Percentiles rank a stretch among this genome's conserved stretches.
Conservation (phyloP, 2,329 filamentous ascomycete genomes). For the Trichoderma hamatum region DNA sequence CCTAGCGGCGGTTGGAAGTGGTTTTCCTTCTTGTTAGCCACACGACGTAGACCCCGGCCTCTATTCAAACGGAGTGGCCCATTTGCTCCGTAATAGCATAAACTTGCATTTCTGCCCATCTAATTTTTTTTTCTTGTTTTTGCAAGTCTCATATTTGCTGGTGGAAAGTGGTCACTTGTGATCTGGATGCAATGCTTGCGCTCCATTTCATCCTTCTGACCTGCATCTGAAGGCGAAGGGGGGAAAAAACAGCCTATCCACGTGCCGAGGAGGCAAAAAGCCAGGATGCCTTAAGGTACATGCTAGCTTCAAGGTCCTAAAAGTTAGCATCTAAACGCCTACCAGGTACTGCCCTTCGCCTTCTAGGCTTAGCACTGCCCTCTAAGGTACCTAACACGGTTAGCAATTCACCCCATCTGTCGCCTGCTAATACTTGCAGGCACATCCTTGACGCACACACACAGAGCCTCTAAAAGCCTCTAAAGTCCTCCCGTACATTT, state of each 20-base stretch:
- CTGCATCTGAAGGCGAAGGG: neutral
- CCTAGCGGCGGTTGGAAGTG: neutral
- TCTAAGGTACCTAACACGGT: neutral
- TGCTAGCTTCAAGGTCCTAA: neutral
- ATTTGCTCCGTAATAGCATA: neutral
- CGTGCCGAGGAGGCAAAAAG: neutral
- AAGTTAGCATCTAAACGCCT: neutral
- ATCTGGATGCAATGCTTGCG: constrained; percentile 12
- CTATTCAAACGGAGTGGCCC: neutral
- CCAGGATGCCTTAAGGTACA: neutral
- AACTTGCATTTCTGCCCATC: neutral
- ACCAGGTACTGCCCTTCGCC: neutral
- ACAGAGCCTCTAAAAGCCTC: constrained; percentile 7
- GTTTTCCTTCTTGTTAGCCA: neutral
- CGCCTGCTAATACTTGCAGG: neutral
- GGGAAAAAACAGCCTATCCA: neutral
- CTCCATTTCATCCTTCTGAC: constrained; percentile 3
- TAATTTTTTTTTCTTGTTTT: neutral
- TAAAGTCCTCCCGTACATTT: neutral
- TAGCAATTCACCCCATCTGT: neutral
- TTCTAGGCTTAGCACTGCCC: neutral
- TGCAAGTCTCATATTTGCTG: neutral
- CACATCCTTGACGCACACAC: constrained; percentile 8
- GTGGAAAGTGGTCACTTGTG: neutral
- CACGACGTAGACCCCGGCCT: neutral